These are phyloP conservation scores for Daldinia vernicosa DNA, from an alignment of 495 filamentous ascomycete genomes.

Conservation along the genomic window DNA sequence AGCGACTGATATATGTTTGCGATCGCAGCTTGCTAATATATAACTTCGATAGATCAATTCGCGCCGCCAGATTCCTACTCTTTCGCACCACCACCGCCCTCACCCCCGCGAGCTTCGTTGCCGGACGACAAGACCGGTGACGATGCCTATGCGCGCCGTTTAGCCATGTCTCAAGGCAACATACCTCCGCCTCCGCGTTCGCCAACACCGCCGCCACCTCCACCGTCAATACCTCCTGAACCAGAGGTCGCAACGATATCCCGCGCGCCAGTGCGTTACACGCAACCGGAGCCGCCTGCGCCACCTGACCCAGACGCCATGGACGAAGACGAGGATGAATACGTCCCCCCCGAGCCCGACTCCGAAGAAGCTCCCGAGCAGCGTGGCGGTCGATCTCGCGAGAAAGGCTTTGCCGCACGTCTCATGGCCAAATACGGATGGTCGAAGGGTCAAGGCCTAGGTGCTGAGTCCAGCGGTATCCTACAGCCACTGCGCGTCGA, in stretches of 20 bases:
- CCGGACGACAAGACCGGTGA: slow-evolving; percentile 71
- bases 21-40: slow-evolving; percentile 36
- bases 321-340: slow-evolving; percentile 63
- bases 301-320: slow-evolving; percentile 52
- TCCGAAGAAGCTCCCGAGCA: slow-evolving; percentile 34
- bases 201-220: slow-evolving; percentile 55
- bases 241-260: slow-evolving; percentile 69
- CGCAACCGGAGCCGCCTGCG: slow-evolving; percentile 64
- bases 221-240: slow-evolving; percentile 59
- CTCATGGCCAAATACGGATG: slow-evolving; percentile 93
- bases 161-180: slow-evolving; percentile 61
- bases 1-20: not conserved
- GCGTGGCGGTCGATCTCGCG: slow-evolving; percentile 76
- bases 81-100: slow-evolving; percentile 76
- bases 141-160: slow-evolving; percentile 73
- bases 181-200: slow-evolving; percentile 49
- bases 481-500: slow-evolving; percentile 82
- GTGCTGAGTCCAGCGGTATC: slow-evolving; percentile 81
- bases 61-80: slow-evolving; percentile 72
- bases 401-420: slow-evolving; percentile 84
- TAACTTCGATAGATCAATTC: slow-evolving; percentile 65
- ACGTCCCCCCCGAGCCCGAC: slow-evolving; percentile 49
- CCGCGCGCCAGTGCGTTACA: slow-evolving; percentile 86
- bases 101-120: slow-evolving; percentile 54
- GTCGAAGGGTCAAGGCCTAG: slow-evolving; percentile 86